These are phyloP conservation scores for Hypoxylon sp. DNA, from an alignment of 2,329 filamentous ascomycete genomes.

Conservation along the genomic window DNA sequence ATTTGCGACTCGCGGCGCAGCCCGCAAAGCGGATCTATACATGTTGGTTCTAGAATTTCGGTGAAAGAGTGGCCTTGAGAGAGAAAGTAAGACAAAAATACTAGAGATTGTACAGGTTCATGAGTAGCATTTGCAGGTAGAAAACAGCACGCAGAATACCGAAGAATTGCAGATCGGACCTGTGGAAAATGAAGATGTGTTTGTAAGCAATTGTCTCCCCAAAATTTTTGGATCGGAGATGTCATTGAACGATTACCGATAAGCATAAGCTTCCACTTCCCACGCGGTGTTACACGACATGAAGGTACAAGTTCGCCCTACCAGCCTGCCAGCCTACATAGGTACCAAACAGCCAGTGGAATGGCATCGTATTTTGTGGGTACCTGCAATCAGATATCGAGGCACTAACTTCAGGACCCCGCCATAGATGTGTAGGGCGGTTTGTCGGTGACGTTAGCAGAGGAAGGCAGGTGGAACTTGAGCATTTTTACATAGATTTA, in stretches of 20 bases:
- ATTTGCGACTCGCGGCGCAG: conserved; percentile 63
- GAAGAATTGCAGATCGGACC: conserved; percentile 1
- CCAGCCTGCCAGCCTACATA: too few relatives aligned
- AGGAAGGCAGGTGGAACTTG: not conserved
- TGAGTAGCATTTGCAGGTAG: not conserved
- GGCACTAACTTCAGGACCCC: too few relatives aligned
- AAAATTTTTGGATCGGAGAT: conserved; percentile 26
- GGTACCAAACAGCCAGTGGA: too few relatives aligned
- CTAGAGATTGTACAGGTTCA: not conserved
- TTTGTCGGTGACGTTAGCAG: too few relatives aligned
- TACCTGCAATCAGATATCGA: not conserved
- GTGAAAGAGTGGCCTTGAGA: conserved; percentile 7
- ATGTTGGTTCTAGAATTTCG: conserved; percentile 54
- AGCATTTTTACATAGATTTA: not conserved
- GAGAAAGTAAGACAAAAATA: conserved; percentile 10
- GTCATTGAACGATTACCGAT: conserved; percentile 30
- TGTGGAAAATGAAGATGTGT: conserved; percentile 21
- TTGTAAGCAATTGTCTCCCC: conserved; percentile 33
- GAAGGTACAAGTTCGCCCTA: not conserved
- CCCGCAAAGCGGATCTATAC: conserved; percentile 68
- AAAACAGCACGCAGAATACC: not conserved
- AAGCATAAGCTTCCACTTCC: not conserved
- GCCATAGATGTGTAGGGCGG: too few relatives aligned
- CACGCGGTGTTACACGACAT: conserved; percentile 13
- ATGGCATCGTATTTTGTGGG: not conserved